These are phyloP conservation scores for Rhododendron henanense DNA, from an alignment of 148 eudicot species.

Conservation along the genomic window DNA sequence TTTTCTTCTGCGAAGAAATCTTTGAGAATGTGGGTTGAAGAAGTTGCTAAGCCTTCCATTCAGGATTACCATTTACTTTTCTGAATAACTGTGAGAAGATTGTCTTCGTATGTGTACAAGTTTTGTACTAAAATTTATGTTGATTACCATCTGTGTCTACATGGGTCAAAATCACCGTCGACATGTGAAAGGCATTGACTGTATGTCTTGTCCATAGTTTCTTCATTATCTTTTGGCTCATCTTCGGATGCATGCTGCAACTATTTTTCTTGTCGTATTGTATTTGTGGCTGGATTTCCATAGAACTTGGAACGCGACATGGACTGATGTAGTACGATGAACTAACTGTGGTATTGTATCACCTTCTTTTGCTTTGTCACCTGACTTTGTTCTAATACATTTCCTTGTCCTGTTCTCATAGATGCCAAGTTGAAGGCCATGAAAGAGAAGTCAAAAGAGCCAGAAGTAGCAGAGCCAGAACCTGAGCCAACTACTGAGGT, in stretches of 20 bases:
- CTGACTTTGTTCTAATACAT: background rate
- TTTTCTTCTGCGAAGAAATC: background rate
- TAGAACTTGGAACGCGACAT: background rate
- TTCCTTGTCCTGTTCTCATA: slow-evolving; percentile 15
- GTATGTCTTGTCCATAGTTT: background rate
- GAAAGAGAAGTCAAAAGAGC: slow-evolving; percentile 66
- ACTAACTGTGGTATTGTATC: background rate
- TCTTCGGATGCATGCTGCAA: background rate
- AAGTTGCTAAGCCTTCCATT: background rate
- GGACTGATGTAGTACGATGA: background rate
- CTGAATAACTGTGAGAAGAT: background rate
- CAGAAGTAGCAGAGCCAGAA: slow-evolving; percentile 66
- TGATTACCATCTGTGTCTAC: background rate
- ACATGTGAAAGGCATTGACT: background rate
- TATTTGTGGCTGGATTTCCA: background rate
- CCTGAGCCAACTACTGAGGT: slow-evolving; percentile 98
- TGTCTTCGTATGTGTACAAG: background rate
- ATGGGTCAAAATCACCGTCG: background rate
- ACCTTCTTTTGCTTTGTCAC: background rate
- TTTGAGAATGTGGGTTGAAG: background rate
- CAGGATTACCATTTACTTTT: background rate
- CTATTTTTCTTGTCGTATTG: background rate
- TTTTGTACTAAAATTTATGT: background rate
- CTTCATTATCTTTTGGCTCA: background rate
- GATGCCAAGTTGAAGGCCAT: slow-evolving; percentile 67